These are phyloP conservation scores for Domatiomyces globalis DNA, from an alignment of 2,329 filamentous ascomycete species.

Conservation along the genomic window DNA sequence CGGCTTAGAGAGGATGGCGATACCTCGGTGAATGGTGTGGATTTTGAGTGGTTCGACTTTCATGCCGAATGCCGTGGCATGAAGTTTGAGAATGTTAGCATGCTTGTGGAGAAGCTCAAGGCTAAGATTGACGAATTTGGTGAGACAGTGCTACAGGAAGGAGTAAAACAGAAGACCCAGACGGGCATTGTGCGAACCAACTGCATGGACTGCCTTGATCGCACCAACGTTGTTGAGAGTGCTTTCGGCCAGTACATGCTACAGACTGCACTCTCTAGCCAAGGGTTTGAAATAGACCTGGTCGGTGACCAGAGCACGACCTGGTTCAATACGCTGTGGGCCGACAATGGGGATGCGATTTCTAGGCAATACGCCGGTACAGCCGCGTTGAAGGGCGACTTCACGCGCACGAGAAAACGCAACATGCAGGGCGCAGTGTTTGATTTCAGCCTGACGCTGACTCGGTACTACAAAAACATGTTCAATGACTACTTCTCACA, in stretches of 20 bases:
- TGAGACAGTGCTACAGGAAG: constrained; percentile 48
- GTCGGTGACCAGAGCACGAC: constrained; percentile 64
- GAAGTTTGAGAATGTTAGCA: constrained; percentile 90
- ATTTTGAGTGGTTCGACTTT: constrained; percentile 96
- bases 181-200: constrained; percentile 78
- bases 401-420: constrained; percentile 70
- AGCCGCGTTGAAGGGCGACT: constrained; percentile 90
- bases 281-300: constrained; percentile 61
- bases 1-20: constrained; percentile 50
- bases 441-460: constrained; percentile 78
- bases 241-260: constrained; percentile 74
- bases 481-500: constrained; percentile 97
- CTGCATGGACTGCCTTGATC: constrained; percentile 95
- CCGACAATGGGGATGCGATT: constrained; percentile 92
- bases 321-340: constrained; percentile 96
- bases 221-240: constrained; percentile 91
- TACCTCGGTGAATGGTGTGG: constrained; percentile 37
- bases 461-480: constrained; percentile 64
- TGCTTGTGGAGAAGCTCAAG: constrained; percentile 57
- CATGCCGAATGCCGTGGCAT: constrained; percentile 84
- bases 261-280: constrained; percentile 60
- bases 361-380: constrained; percentile 94
- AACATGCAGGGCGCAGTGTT: constrained; percentile 84
- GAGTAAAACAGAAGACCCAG: constrained; percentile 39
- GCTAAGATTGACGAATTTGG: constrained; percentile 55